phyloP scores from a whole-genome alignment of 345 rosid genomes.

The Aquilaria sinensis region DNA sequence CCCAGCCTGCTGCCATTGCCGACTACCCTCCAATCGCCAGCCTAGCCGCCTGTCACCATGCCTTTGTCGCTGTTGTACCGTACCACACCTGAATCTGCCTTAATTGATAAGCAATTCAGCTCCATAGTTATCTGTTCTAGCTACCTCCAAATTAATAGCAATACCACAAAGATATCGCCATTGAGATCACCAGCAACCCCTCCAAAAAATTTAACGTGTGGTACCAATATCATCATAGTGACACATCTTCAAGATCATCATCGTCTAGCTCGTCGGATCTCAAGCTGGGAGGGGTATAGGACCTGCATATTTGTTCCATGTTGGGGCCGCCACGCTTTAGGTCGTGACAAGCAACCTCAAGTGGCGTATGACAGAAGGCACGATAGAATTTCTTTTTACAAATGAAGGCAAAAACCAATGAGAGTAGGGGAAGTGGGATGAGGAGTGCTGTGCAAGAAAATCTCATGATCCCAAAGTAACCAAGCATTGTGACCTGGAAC shows the following conservation, averaged over 20 bases:
- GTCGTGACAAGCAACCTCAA: constrained; percentile 62
- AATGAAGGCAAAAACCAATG: constrained; percentile 50
- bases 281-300: constrained; percentile 66
- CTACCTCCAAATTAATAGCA: too few relatives aligned
- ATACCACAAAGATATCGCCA: too few relatives aligned
- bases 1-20: too few relatives aligned
- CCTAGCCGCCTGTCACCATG: too few relatives aligned
- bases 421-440: constrained; percentile 37
- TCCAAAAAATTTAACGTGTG: too few relatives aligned
- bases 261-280: constrained; percentile 52
- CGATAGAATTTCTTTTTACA: constrained; percentile 65
- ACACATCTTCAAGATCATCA: constrained; percentile 48
- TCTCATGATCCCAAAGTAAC: constrained; percentile 52
- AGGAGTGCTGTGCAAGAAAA: constrained; percentile 37
- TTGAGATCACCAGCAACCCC: too few relatives aligned
- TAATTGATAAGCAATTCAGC: too few relatives aligned
- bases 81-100: too few relatives aligned
- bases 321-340: constrained; percentile 44
- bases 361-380: constrained; percentile 49
- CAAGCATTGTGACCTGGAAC: constrained; percentile 70
- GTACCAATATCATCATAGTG: neutral
- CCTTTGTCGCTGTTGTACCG: too few relatives aligned
- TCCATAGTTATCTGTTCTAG: too few relatives aligned
- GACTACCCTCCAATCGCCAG: too few relatives aligned
- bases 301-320: constrained; percentile 52